A percentile compares a stretch with the other conserved stretches of the same genome.
Conservation (phyloP, 805 yeast genomes). For the Yamadazyma paraphyllophila region DNA sequence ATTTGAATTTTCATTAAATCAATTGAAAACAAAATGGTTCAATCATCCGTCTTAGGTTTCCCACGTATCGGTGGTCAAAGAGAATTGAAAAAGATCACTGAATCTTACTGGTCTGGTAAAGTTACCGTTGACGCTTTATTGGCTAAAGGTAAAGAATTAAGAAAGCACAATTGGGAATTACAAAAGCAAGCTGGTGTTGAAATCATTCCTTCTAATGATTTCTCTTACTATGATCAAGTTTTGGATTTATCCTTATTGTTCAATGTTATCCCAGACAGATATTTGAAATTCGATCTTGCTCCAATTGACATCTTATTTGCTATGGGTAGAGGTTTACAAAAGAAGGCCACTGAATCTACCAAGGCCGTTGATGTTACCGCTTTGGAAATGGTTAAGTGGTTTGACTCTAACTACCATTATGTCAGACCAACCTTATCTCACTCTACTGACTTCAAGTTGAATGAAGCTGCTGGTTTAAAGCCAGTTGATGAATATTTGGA, state of each 20-base stretch:
- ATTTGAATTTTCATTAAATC: constrained; percentile 1
- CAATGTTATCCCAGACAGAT: constrained; percentile 96
- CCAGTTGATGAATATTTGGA: constrained; percentile 97
- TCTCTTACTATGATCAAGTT: constrained; percentile 97
- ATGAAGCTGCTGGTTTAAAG: constrained; percentile 68
- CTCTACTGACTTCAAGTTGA: constrained; percentile 92
- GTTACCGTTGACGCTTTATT: constrained; percentile 80
- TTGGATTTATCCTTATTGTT: constrained; percentile 87
- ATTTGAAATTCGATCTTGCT: constrained; percentile 85
- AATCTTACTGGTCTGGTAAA: constrained; percentile 98
- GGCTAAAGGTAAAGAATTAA: constrained; percentile 91
- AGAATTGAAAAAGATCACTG: constrained; percentile 98
- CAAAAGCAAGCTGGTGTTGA: constrained; percentile 98
- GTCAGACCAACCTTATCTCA: constrained; percentile 98
- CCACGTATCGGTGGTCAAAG: constrained; percentile 99
- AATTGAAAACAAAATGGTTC: constrained; percentile 63
- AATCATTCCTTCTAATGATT: constrained; percentile 94
- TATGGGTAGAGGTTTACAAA: constrained; percentile 99
- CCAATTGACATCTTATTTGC: constrained; percentile 93
- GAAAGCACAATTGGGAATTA: constrained; percentile 96
- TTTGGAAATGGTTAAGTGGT: constrained; percentile 99
- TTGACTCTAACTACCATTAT: constrained; percentile 99
- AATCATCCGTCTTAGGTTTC: constrained; percentile 97
- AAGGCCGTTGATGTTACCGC: constrained; percentile 98
- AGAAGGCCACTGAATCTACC: constrained; percentile 82